Percentiles rank a stretch among this genome's conserved stretches.
phyloP scores from a whole-genome alignment of 2,329 filamentous ascomycete genomes.

The Incumbomyces lentus region DNA sequence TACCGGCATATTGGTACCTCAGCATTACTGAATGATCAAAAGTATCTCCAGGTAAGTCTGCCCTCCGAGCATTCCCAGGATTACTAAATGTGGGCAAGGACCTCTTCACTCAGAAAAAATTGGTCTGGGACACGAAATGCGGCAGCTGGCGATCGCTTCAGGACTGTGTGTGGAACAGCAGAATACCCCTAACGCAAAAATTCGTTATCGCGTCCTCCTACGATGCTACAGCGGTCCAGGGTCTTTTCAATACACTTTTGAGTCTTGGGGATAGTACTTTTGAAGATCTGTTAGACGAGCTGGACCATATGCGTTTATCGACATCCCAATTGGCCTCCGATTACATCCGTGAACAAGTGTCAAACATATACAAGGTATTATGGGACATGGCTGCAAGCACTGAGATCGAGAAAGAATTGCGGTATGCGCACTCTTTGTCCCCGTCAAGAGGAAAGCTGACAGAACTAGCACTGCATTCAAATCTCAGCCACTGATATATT shows the following conservation, averaged over 20 bases:
- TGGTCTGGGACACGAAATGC: constrained; percentile 8
- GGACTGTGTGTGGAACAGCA: constrained; percentile 12
- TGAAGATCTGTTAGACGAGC: constrained; percentile 10
- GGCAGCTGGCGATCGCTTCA: constrained; percentile 7
- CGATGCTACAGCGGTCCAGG: constrained; percentile 3
- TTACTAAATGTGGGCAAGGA: constrained; percentile 5
- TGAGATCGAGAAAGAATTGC: too few relatives aligned
- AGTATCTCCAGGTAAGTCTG: constrained; percentile 4
- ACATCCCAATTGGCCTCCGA: neutral
- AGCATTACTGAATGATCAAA: constrained; percentile 3
- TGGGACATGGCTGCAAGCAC: neutral
- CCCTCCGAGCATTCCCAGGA: neutral
- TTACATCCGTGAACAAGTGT: neutral
- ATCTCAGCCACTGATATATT: neutral
- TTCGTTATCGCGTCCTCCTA: constrained; percentile 8
- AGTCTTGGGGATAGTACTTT: constrained; percentile 4
- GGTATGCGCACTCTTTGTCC: neutral
- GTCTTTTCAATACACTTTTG: constrained; percentile 9
- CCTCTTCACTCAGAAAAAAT: constrained; percentile 2
- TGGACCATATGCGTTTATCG: constrained; percentile 1
- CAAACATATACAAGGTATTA: neutral
- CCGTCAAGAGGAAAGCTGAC: neutral
- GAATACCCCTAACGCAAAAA: constrained; percentile 8
- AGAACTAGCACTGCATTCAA: neutral
- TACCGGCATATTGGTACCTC: constrained; percentile 4